Base-by-base conservation (phyloP, 1,284 basidiomycete species). In the Malassezia yamatoensis region DNA sequence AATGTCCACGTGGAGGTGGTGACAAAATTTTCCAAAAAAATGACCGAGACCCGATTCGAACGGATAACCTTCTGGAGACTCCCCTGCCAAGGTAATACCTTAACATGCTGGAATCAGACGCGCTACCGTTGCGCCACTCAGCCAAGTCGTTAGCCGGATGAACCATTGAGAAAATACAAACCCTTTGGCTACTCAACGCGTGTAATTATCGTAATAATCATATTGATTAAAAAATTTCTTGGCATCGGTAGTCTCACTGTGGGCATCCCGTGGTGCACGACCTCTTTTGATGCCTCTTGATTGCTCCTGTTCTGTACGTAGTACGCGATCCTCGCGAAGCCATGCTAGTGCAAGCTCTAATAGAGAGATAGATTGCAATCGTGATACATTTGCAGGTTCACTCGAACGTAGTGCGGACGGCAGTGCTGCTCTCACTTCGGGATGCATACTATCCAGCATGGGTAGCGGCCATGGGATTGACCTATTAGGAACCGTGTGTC, bases 191-290 rank as follows among this genome's bases (percentile, higher is more conserved):
- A 33, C 5, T 15, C 32, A 43, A 11, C 41, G 41, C 11, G 40
- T 39, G 45, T 53, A 58, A 29, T 58, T 48, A 11, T 45, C 15
- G 32, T 53, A 59, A 42, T 72, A 72, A 46, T 72, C 70, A 48
- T 70, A 72, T 53, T 69, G 70, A 54, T 62, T 66, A 40, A 67
- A 72, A 51, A 72, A 72, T 41, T 54, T 62, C 44, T 72, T 69
- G 16, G 67, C 67, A 45, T 74, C 70, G 29, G 64, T 69, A 0
- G 65, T 68, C 33, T 66, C 70, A 12, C 48, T 49, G 10, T 32
- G 36, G 7, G 43, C 36, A 15, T 50, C 20, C 5, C 54, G 51
- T 10, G 54, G 59, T 3, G 59, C 48, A n/a, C 67, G 70, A 7
- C 72, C 69, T 21, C 70, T 51, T 53, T 51, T 65, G 13, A 63